A percentile compares a stretch with the other conserved stretches of the same genome.
Conservation (phyloP, 768 basidiomycete genomes). For the Cystobasidium tubakii region DNA sequence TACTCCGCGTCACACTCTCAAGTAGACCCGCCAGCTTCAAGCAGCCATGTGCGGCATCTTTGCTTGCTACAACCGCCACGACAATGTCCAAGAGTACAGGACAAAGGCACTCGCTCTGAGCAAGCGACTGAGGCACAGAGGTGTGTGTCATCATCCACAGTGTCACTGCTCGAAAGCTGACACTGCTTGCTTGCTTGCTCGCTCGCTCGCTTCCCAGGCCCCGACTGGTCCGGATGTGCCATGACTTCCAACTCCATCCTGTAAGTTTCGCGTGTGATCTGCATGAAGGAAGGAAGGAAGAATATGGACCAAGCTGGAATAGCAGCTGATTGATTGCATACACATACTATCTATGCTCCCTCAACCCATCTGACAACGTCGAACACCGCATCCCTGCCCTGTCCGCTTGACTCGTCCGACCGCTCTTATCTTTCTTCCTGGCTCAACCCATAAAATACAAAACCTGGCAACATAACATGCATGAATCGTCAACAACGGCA, state of each 20-base stretch:
- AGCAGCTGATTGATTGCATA: background rate
- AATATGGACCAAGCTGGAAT: background rate
- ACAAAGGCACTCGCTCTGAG: constrained; percentile 42
- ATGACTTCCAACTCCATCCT: constrained; percentile 61
- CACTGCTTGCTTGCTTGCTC: background rate
- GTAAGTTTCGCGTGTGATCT: constrained; percentile 46
- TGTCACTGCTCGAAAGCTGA: background rate
- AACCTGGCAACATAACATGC: background rate
- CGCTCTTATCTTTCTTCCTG: background rate
- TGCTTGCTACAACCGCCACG: constrained; percentile 43
- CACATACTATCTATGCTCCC: background rate
- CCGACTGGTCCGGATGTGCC: constrained; percentile 96
- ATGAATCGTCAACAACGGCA: too few relatives aligned
- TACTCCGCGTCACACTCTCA: background rate
- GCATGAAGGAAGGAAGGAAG: background rate
- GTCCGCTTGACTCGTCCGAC: constrained; percentile 4
- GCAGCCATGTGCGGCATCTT: constrained; percentile 45
- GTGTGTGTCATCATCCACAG: background rate
- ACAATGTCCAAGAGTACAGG: constrained; percentile 37
- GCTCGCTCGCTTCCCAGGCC: constrained; percentile 60
- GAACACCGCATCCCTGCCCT: background rate
- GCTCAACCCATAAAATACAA: background rate
- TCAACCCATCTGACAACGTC: background rate
- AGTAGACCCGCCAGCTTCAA: background rate
- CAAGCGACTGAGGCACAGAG: constrained; percentile 38